phyloP scores from a whole-genome alignment of 352 stramenopile genomes.

The Elongisporangium undulatum region DNA sequence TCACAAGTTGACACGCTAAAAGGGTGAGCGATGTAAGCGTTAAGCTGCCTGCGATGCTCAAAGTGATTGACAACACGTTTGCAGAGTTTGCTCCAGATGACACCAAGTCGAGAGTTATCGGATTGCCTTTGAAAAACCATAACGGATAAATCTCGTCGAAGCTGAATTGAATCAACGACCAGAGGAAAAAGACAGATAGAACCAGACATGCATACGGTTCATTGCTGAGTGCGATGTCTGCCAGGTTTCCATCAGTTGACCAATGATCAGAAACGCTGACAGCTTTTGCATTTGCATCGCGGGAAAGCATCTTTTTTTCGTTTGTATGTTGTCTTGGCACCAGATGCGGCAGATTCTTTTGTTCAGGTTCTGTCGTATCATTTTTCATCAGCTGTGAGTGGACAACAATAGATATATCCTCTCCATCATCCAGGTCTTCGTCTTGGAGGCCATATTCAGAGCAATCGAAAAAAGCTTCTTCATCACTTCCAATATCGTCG shows the following conservation, averaged over 20 bases:
- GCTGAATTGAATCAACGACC: slow-evolving; percentile 62
- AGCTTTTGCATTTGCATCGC: neutral
- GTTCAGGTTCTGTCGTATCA: slow-evolving; percentile 32
- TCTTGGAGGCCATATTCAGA: slow-evolving; percentile 76
- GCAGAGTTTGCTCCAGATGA: slow-evolving; percentile 14
- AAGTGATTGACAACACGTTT: slow-evolving; percentile 22
- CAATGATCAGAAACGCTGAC: slow-evolving; percentile 2
- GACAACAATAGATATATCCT: slow-evolving; percentile 67
- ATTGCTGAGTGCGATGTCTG: slow-evolving; percentile 56
- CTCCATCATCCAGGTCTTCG: slow-evolving; percentile 52
- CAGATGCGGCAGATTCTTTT: neutral
- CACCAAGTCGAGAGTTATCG: slow-evolving; percentile 31
- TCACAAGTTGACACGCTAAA: slow-evolving; percentile 43
- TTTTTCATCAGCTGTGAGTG: slow-evolving; percentile 43
- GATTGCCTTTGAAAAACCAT: slow-evolving; percentile 76
- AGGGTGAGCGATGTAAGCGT: slow-evolving; percentile 49
- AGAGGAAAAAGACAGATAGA: slow-evolving; percentile 66
- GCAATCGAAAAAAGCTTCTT: slow-evolving; percentile 82
- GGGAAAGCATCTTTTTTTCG: neutral
- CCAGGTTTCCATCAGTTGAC: slow-evolving; percentile 11
- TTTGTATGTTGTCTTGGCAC: neutral
- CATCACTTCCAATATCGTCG: slow-evolving; percentile 56
- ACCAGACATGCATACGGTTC: slow-evolving; percentile 67
- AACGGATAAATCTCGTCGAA: slow-evolving; percentile 80
- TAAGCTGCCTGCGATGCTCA: slow-evolving; percentile 48